phyloP scores from a whole-genome alignment of 2,329 filamentous ascomycete species.

The Microascus cirrosus region DNA sequence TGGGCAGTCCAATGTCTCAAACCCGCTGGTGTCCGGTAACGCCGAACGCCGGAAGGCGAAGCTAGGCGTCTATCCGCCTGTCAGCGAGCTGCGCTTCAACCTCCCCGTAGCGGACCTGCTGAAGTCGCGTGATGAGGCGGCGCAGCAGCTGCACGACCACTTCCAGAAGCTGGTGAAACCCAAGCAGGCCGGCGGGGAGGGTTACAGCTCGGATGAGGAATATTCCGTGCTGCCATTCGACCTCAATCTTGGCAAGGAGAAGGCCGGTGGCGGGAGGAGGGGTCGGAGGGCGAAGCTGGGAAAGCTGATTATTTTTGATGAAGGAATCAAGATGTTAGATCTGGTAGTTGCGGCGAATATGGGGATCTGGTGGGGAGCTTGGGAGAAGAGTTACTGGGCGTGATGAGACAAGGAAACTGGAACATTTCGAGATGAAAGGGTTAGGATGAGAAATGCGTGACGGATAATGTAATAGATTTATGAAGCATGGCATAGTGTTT shows the following conservation, averaged over 20 bases:
- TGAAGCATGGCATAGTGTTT: background rate
- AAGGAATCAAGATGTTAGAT: constrained; percentile 93
- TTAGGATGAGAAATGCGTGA: background rate
- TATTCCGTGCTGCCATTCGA: constrained; percentile 40
- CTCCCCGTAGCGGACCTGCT: constrained; percentile 52
- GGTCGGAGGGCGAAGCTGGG: constrained; percentile 87
- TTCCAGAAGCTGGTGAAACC: constrained; percentile 29
- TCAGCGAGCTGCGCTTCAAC: constrained; percentile 87
- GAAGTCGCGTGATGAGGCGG: constrained; percentile 21
- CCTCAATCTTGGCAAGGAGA: constrained; percentile 62
- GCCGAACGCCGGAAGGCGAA: constrained; percentile 19
- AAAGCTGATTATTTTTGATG: constrained; percentile 80
- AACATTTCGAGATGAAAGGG: background rate
- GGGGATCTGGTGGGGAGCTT: constrained; percentile 86
- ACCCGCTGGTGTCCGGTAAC: constrained; percentile 27
- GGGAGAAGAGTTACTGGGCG: constrained; percentile 43
- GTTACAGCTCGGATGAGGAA: constrained; percentile 26
- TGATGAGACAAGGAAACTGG: background rate
- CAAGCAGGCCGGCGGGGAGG: constrained; percentile 12
- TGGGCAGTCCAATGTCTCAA: constrained; percentile 23
- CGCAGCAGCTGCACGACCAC: constrained; percentile 13
- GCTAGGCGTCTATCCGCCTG: constrained; percentile 19
- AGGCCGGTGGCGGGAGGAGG: constrained; percentile 73
- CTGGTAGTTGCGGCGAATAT: constrained; percentile 84
- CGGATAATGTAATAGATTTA: background rate